A percentile compares a stretch with the other conserved stretches of the same genome.
These are phyloP conservation scores for Inonotus hispidus DNA, from an alignment of 1,284 basidiomycete genomes.

Conservation along the genomic window DNA sequence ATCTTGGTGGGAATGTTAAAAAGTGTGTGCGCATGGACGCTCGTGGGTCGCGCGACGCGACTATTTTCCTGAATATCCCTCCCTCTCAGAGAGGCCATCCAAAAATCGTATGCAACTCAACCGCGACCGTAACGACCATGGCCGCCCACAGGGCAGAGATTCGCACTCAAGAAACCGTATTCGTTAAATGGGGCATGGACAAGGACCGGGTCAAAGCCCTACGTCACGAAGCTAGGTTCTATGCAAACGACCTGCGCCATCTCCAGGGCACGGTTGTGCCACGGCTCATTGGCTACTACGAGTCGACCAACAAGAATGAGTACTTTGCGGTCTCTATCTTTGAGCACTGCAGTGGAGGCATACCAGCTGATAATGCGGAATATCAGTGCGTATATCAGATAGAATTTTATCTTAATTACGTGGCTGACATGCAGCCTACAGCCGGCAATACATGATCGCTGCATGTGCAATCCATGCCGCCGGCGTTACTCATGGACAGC, in stretches of 20 bases:
- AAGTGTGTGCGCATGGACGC: not conserved
- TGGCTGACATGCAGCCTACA: conserved; percentile 17
- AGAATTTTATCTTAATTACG: not conserved
- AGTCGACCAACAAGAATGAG: conserved; percentile 22
- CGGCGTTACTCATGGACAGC: conserved; percentile 32
- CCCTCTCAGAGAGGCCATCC: conserved; percentile 1
- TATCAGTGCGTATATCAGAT: conserved; percentile 24
- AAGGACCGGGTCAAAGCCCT: conserved; percentile 22
- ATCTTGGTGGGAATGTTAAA: not conserved
- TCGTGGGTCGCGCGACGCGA: not conserved
- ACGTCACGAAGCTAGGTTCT: conserved; percentile 27
- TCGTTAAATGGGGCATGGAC: conserved; percentile 28
- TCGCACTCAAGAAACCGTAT: conserved; percentile 11
- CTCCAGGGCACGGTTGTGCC: conserved; percentile 34
- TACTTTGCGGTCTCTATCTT: conserved; percentile 32
- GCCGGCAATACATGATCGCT: conserved; percentile 30
- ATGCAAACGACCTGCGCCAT: conserved; percentile 25
- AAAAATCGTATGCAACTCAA: not conserved
- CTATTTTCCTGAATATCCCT: conserved; percentile 2
- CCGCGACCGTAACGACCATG: not conserved
- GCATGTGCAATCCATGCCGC: conserved; percentile 31
- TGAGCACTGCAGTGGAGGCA: conserved; percentile 31
- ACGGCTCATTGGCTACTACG: conserved; percentile 29
- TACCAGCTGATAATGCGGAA: conserved; percentile 19
- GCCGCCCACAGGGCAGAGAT: not conserved